Base-by-base conservation (phyloP, 2,329 filamentous ascomycete species). In the Fusarium neocosmosporiellum region DNA sequence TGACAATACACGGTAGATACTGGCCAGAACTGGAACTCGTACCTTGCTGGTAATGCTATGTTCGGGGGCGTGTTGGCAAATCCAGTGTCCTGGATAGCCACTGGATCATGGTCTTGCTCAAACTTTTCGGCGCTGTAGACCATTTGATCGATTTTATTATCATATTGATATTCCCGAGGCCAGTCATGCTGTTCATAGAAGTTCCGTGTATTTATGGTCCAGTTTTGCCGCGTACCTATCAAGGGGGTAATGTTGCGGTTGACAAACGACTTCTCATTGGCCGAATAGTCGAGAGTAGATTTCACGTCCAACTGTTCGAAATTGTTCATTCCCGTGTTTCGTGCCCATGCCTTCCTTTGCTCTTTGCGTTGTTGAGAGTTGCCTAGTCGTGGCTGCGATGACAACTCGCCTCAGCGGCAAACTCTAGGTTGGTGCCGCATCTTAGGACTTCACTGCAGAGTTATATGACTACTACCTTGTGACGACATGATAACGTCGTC, bases 381-480 rank as follows among this genome's bases (percentile, higher is more conserved):
- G 24, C 7, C 6, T 11, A 31, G 16, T 1, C 7, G 3, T 27
- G 13, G 9, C 2, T 2, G 24, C 13, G 27, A 29, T 29, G 24
- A 13, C 24, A 29, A 20, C 16, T 50, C 24, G 16, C 10, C 20
- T 13, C 24, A 4, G n/a, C 18, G 18, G 27, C 18, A 31, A n/a
- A n/a, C 46, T 27, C 27, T 13, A n/a, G 24, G 11, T 29, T 9
- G 9, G 46, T n/a, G 5, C 27, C 27, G 11, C 6, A 18, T 31
- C 16, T 50, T 18, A 4, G 7, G 9, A 50, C 7, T 1, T 13
- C 27, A 8, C 18, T 2, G 16, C 3, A 2, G 16, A 8, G 24
- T 10, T 6, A 20, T 14, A 2, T 6, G 24, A 4, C 2, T n/a
- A 2, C 18, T 13, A 13, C 3, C 31, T 11, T 0, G 5, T 31